Conservation (phyloP, 2,329 filamentous ascomycete genomes). For the Fusarium scirpi region DNA sequence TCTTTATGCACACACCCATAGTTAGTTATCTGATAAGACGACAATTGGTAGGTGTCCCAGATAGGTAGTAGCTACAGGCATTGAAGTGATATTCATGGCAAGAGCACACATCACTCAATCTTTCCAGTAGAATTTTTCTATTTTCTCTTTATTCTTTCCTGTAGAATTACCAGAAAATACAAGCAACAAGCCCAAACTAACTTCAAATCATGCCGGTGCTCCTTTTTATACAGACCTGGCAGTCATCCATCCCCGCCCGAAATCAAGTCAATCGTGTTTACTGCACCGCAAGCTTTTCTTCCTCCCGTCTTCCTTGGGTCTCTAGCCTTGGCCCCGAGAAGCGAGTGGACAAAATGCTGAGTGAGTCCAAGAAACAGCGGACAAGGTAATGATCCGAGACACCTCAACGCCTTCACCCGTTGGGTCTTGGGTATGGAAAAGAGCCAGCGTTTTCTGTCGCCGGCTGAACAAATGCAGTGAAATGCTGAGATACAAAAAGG, state of each 20-base stretch:
- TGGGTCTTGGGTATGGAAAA: constrained; percentile 16
- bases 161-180: constrained; percentile 4
- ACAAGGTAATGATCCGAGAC: constrained; percentile 16
- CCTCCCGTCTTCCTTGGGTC: constrained; percentile 10
- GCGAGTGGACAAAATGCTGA: constrained; percentile 33
- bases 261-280: constrained; percentile 24
- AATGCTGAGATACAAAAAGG: constrained; percentile 1
- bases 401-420: constrained; percentile 12
- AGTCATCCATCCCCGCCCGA: constrained; percentile 21
- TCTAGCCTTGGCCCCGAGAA: constrained; percentile 32
- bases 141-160: constrained; percentile 3
- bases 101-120: neutral
- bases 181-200: constrained; percentile 3
- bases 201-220: constrained; percentile 9
- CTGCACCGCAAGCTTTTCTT: constrained; percentile 30
- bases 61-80: neutral
- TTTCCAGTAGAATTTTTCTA: neutral
- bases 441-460: constrained; percentile 14
- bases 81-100: neutral
- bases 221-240: constrained; percentile 9
- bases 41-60: neutral
- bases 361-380: constrained; percentile 7
- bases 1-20: neutral
- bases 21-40: neutral
- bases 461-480: neutral